Conservation (phyloP, 177 flowering plant species). For the Vitis hybrid region DNA sequence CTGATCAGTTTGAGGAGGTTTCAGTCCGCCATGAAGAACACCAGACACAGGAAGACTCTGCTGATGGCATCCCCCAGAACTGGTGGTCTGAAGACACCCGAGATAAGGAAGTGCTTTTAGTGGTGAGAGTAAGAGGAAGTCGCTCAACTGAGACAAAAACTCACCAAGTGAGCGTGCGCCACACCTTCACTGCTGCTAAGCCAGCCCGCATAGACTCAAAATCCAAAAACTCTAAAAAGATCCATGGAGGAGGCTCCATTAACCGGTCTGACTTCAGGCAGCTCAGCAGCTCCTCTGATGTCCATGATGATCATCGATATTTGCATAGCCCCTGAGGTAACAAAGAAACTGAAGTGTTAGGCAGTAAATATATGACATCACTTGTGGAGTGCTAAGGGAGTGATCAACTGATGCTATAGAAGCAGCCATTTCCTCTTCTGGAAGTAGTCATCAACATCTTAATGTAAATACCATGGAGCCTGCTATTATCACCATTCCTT, state of each 20-base stretch:
- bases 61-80: slow-evolving; percentile 76
- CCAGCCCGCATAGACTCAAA: slow-evolving; percentile 30
- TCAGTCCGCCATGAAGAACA: slow-evolving; percentile 67
- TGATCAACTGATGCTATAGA: background rate
- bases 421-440: background rate
- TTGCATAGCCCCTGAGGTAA: slow-evolving; percentile 31
- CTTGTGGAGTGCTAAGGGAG: no score
- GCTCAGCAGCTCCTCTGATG: slow-evolving; percentile 36
- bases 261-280: slow-evolving; percentile 42
- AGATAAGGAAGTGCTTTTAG: slow-evolving; percentile 71
- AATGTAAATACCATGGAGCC: slow-evolving; percentile 4
- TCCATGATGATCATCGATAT: slow-evolving; percentile 34
- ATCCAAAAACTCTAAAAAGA: slow-evolving; percentile 27
- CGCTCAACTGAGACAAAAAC: slow-evolving; percentile 42
- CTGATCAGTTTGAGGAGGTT: slow-evolving; percentile 64
- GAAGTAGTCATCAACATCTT: background rate
- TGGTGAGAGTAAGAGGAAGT: slow-evolving; percentile 48
- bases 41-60: slow-evolving; percentile 60
- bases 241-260: slow-evolving; percentile 29
- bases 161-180: slow-evolving; percentile 56
- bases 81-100: slow-evolving; percentile 91
- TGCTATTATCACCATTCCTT: background rate
- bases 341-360: background rate
- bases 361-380: background rate
- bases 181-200: slow-evolving; percentile 51